These are phyloP conservation scores for Triticum dicoccoides DNA, from an alignment of 176 grass and related monocot genomes.

Conservation along the genomic window DNA sequence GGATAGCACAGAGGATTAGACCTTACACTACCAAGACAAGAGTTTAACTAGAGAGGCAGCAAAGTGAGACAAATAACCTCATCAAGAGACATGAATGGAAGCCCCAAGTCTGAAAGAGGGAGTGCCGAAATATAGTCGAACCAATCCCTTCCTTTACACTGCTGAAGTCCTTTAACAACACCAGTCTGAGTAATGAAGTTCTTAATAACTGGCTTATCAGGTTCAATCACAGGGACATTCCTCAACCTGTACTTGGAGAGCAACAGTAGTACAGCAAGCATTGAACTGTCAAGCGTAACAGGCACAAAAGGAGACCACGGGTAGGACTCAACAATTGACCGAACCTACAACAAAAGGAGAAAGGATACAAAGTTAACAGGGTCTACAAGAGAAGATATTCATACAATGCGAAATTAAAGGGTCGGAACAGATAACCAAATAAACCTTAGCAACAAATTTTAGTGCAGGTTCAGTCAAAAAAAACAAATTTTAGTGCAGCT, in stretches of 20 bases:
- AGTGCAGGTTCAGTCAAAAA: background rate
- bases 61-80: slow-evolving; percentile 58
- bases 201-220: slow-evolving; percentile 59
- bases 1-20: background rate
- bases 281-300: slow-evolving; percentile 61
- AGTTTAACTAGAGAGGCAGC: slow-evolving; percentile 13
- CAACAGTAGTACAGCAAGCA: slow-evolving; percentile 82
- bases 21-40: background rate
- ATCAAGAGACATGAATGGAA: slow-evolving; percentile 90
- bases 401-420: background rate
- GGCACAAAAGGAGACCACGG: slow-evolving; percentile 78
- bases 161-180: slow-evolving; percentile 74
- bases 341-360: slow-evolving; percentile 53
- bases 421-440: background rate
- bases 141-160: slow-evolving; percentile 96
- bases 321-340: slow-evolving; percentile 64
- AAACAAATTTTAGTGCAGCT: background rate
- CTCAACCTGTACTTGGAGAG: slow-evolving; percentile 96
- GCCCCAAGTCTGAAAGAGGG: slow-evolving; percentile 79
- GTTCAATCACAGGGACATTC: slow-evolving; percentile 82
- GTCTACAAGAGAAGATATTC: background rate
- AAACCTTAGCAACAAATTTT: background rate
- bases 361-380: slow-evolving; percentile 13
- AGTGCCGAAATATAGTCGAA: slow-evolving; percentile 83
- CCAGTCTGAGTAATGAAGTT: slow-evolving; percentile 95